Base-by-base conservation (phyloP, 768 basidiomycete genomes). In the Panellus pusillus region DNA sequence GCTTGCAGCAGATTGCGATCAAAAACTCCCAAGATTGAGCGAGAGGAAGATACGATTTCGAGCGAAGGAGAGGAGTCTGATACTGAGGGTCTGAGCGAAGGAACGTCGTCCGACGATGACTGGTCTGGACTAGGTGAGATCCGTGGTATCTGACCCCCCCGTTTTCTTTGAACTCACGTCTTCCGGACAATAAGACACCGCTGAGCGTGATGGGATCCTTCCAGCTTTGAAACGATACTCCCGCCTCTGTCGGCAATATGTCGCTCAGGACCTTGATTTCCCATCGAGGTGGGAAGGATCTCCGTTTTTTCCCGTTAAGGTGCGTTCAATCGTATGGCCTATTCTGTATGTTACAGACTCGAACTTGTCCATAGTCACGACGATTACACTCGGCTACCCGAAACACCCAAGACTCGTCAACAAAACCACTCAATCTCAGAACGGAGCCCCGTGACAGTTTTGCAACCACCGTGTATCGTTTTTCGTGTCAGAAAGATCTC, bases 1-100 rank as follows among this genome's bases (percentile, higher is more conserved):
- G 32, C 50, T 42, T 14, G 38, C 58, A 86, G 84, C 45, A 75
- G 74, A 60, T 81, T 80, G 7, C 82, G 86, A 19, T 74, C 80
- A 11, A 66, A 69, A 24, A 75, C 76, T 4, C 77, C 77, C 20
- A 78, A 79, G 6, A 79, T 74, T 18, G 71, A 84, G 46, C 70
- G 71, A 14, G 79, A 81, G 7, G 80, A 77, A 17, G 72, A 84
- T 44, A 71, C 71, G 15, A 76, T 73, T 48, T 75, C 84, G 62
- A 82, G 80, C 9, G 86, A 83, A 45, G 83, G 81, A 3, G 90
- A 91, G 58, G 91, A 93, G 67, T 92, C 91, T 2, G 91, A 92
- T 60, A 72, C 89, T 58, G 83, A 81, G 19, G 87, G 86, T 62
- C 64, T 88, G 44, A 87, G 83, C 2, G 86, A 86, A 43, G 72